Evolutionary conservation across 257 asterid species (phyloP).

Genomic region (Solanum microdontum): DNA sequence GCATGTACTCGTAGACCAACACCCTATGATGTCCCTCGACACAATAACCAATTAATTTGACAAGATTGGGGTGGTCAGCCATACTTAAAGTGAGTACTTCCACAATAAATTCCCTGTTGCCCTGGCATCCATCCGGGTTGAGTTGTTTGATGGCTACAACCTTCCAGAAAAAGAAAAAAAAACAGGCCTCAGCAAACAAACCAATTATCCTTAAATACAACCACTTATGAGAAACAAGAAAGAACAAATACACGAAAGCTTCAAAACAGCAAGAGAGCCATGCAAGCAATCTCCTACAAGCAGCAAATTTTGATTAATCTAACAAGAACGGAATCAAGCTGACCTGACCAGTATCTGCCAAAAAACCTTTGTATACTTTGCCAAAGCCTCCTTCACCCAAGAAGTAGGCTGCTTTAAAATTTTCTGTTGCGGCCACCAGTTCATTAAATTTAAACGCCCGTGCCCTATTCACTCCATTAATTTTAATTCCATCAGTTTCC

Average conservation of each 20-base stretch:
- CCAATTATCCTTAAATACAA: not conserved
- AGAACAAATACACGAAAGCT: not conserved
- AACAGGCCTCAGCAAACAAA: not conserved
- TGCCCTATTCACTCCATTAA: constrained; percentile 6
- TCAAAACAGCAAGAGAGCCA: not conserved
- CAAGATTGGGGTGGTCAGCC: constrained; percentile 68
- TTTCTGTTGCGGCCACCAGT: constrained; percentile 38
- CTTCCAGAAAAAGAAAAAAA: constrained; percentile 4
- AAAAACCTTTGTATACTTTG: constrained; percentile 44
- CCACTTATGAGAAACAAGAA: not conserved
- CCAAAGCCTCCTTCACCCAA: constrained; percentile 78
- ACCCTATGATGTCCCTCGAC: constrained; percentile 64
- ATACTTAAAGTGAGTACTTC: constrained; percentile 51
- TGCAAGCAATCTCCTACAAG: not conserved
- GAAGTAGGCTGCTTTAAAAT: constrained; percentile 37
- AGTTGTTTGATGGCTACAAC: constrained; percentile 71
- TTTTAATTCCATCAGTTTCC: not conserved
- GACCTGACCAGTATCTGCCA: constrained; percentile 45
- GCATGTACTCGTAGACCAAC: constrained; percentile 74
- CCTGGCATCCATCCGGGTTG: constrained; percentile 59
- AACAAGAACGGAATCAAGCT: constrained; percentile 1
- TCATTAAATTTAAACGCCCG: constrained; percentile 13
- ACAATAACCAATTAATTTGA: constrained; percentile 58
- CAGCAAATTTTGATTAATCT: not conserved
- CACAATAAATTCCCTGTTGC: constrained; percentile 54